Evolutionary conservation across 2,329 filamentous ascomycete genomes (phyloP).

Genomic region (Diaporthe batatas): DNA sequence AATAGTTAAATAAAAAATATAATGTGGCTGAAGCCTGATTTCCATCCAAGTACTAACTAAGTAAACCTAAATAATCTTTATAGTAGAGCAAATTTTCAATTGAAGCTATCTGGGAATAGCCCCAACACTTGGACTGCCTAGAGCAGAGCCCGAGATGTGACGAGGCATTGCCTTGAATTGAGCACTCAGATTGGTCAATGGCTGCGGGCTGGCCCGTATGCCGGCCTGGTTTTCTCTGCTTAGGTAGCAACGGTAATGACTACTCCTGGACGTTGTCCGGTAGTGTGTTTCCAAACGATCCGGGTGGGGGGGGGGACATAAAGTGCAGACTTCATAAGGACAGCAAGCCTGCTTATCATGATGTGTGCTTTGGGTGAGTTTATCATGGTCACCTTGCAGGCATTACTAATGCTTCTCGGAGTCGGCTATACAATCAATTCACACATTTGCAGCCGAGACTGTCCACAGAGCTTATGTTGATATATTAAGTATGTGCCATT

Average conservation of each 20-base stretch:
- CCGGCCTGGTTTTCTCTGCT: not conserved
- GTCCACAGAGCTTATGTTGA: not conserved
- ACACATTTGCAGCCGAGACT: not conserved
- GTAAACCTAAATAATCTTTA: no score
- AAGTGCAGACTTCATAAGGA: not conserved
- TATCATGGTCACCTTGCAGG: not conserved
- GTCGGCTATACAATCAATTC: not conserved
- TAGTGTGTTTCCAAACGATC: not conserved
- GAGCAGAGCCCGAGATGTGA: not conserved
- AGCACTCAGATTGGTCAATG: slow-evolving; percentile 22
- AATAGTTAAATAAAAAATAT: no score
- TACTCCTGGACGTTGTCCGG: not conserved
- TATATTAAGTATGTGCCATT: not conserved
- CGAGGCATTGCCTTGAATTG: not conserved
- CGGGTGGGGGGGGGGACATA: no score
- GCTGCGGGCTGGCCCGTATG: slow-evolving; percentile 23
- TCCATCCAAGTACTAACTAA: no score
- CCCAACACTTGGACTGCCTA: not conserved
- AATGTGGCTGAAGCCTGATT: no score
- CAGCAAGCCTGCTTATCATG: not conserved
- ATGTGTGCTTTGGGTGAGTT: not conserved
- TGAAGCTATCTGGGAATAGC: not conserved
- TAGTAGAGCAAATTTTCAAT: no score
- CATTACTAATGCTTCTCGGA: not conserved
- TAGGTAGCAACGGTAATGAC: not conserved